Evolutionary conservation across 1,284 basidiomycete genomes (phyloP).

Genomic region (Cerrena zonata): DNA sequence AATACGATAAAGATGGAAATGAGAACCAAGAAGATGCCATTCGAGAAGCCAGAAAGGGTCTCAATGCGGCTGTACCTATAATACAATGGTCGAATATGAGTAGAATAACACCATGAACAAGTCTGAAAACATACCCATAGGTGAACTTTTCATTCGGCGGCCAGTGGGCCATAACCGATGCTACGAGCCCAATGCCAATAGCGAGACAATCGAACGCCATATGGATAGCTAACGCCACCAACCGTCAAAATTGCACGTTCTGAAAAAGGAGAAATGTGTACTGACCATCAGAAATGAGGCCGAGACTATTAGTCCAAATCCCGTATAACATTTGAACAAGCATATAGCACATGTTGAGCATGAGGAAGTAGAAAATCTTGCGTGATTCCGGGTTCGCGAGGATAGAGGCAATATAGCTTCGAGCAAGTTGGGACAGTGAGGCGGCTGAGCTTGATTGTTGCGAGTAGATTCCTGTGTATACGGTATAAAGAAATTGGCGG

Average conservation of each 20-base stretch:
- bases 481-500: background rate
- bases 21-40: conserved; percentile 92
- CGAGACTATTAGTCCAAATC: conserved; percentile 95
- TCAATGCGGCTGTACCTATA: conserved; percentile 93
- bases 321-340: conserved; percentile 92
- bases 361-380: conserved; percentile 94
- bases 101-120: conserved; percentile 5
- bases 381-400: conserved; percentile 86
- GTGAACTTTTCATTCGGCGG: conserved; percentile 91
- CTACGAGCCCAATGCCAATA: conserved; percentile 91
- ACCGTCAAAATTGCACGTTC: background rate
- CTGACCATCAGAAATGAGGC: conserved; percentile 93
- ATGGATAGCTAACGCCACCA: conserved; percentile 76
- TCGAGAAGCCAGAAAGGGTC: conserved; percentile 95
- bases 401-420: conserved; percentile 71
- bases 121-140: conserved; percentile 64
- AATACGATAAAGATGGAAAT: conserved; percentile 98
- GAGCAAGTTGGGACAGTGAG: background rate
- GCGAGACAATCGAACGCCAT: conserved; percentile 99
- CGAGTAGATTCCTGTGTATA: background rate
- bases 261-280: background rate
- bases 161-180: conserved; percentile 98
- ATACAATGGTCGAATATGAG: background rate
- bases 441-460: background rate
- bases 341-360: conserved; percentile 96